These are phyloP conservation scores for Penicillium turbatum DNA, from an alignment of 495 filamentous ascomycete species.

Conservation along the genomic window DNA sequence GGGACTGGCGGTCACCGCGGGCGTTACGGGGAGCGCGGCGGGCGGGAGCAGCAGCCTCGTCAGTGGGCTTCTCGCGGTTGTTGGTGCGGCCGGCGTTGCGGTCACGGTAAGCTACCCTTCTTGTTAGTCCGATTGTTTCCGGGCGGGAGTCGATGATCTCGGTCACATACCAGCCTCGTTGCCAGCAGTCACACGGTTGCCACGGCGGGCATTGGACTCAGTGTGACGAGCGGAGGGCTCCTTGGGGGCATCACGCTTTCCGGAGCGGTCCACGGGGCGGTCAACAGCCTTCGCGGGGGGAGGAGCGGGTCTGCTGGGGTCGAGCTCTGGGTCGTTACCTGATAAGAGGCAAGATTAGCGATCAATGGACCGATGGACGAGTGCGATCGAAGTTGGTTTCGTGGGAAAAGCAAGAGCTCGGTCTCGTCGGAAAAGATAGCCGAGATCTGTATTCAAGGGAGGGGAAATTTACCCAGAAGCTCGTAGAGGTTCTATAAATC, in stretches of 20 bases:
- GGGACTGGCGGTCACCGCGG: conserved; percentile 79
- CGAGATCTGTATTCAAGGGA: conserved; percentile 24
- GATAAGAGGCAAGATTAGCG: conserved; percentile 22
- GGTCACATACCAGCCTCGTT: conserved; percentile 74
- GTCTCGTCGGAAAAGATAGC: conserved; percentile 10
- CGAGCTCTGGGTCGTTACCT: conserved; percentile 90
- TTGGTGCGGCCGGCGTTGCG: conserved; percentile 72
- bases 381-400: conserved; percentile 13
- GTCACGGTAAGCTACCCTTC: conserved; percentile 75
- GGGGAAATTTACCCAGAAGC: conserved; percentile 69
- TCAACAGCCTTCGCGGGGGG: conserved; percentile 83
- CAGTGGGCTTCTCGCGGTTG: conserved; percentile 78
- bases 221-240: conserved; percentile 50
- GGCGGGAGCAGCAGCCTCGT: conserved; percentile 56
- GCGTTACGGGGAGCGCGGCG: conserved; percentile 52
- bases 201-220: conserved; percentile 50
- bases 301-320: conserved; percentile 68
- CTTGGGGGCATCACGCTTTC: conserved; percentile 85
- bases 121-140: conserved; percentile 8
- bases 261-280: conserved; percentile 69
- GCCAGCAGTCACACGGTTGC: conserved; percentile 56
- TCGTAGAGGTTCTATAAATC: conserved; percentile 68
- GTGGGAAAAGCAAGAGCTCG: neutral
- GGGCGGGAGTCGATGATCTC: neutral
- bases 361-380: conserved; percentile 1